phyloP scores from a whole-genome alignment of 805 yeast species.

The Kuraishia capsulata region DNA sequence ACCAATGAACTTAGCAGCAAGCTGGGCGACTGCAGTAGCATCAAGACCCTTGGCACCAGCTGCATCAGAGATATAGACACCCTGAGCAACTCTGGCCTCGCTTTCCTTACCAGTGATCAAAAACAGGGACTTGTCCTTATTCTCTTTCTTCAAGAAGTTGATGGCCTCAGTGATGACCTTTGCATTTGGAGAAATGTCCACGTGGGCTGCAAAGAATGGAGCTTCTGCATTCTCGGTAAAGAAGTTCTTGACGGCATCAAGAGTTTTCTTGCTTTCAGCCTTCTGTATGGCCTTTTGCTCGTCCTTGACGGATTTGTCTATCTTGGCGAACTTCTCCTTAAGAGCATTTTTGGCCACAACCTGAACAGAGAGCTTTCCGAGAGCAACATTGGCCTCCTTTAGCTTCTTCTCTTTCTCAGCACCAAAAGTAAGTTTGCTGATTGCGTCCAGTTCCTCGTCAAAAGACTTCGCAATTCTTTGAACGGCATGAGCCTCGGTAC shows the following conservation, averaged over 20 bases:
- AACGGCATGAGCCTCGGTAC: constrained; percentile 81
- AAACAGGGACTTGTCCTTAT: constrained; percentile 67
- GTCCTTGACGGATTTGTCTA: constrained; percentile 84
- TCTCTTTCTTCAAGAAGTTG: constrained; percentile 68
- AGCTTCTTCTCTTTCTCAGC: constrained; percentile 71
- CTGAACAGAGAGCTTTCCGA: constrained; percentile 77
- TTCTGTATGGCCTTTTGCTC: constrained; percentile 83
- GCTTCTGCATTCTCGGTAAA: constrained; percentile 47
- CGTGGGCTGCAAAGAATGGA: constrained; percentile 55
- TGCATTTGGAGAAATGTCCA: constrained; percentile 72
- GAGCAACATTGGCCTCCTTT: constrained; percentile 75
- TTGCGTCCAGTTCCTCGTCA: constrained; percentile 46
- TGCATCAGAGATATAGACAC: constrained; percentile 74
- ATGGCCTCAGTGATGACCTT: constrained; percentile 93
- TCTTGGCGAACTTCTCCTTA: constrained; percentile 61
- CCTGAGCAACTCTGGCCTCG: constrained; percentile 83
- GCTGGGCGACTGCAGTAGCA: constrained; percentile 65
- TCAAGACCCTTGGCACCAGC: constrained; percentile 63
- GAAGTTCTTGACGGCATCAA: constrained; percentile 67
- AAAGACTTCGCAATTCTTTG: constrained; percentile 78
- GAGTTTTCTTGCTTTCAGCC: constrained; percentile 73
- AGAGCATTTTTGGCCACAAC: constrained; percentile 71
- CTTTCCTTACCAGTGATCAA: constrained; percentile 61
- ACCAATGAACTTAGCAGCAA: constrained; percentile 70
- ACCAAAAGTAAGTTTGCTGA: constrained; percentile 61